Conservation (phyloP, 73 alveolate species). For the Symbiodinium pilosum region DNA sequence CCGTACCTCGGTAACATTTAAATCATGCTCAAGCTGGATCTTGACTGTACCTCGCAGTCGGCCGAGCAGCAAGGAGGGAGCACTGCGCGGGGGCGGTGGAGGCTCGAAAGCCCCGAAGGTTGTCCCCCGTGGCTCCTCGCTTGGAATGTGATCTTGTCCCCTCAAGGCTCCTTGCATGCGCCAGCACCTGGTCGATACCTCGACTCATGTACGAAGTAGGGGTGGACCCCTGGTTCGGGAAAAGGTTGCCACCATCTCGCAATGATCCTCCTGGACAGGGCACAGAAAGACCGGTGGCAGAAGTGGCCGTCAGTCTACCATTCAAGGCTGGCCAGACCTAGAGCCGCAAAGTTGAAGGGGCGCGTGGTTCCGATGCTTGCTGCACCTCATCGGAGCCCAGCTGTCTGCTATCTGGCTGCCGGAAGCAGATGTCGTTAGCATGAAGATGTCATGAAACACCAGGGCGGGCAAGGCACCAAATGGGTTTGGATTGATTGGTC, state of each 20-base stretch:
- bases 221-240: background rate
- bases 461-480: background rate
- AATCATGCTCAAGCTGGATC: too few relatives aligned
- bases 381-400: too few relatives aligned
- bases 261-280: background rate
- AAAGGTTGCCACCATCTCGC: background rate
- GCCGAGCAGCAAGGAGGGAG: conserved; percentile 49
- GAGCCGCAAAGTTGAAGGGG: background rate
- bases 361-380: conserved; percentile 2
- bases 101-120: conserved; percentile 58
- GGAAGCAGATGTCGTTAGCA: too few relatives aligned
- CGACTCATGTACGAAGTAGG: conserved; percentile 1
- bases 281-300: too few relatives aligned
- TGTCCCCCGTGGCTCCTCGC: too few relatives aligned
- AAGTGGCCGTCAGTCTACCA: too few relatives aligned
- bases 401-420: too few relatives aligned
- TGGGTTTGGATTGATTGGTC: background rate
- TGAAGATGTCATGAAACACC: too few relatives aligned
- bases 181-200: background rate
- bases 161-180: too few relatives aligned
- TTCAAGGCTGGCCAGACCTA: background rate
- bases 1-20: background rate
- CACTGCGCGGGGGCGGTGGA: conserved; percentile 88
- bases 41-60: background rate
- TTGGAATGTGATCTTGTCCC: too few relatives aligned